Base-by-base conservation (phyloP, 352 stramenopile species). In the Albugo candida region DNA sequence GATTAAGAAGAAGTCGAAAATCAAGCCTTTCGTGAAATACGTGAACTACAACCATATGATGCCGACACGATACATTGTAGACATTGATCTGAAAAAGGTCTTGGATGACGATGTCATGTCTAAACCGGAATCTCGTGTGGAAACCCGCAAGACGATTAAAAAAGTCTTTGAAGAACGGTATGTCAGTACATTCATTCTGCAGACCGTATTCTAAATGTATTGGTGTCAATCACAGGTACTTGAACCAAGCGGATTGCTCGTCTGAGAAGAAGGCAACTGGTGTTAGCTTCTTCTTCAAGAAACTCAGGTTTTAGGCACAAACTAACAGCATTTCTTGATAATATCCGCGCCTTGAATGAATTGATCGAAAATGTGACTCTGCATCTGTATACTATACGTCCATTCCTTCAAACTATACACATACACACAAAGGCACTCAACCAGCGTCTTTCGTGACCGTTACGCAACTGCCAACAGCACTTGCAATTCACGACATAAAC, bases 41-140 rank as follows among this genome's bases (percentile, higher is more conserved):
- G 80, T 99, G 58, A 99, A 99, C 83, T 96, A 97, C 68, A 97
- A 96, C 80, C 95, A 99, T 76, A 84, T 99, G 61, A 98, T 99
- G 89, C 95, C 95, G 52, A 99, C 95, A 47, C 92, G 95, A 64
- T 99, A 99, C 71, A 77, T 96, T 41, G 93, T 97, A 27, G 95
- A 99, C 80, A 94, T 99, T 61, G 94, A 99, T 74, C 71, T 99
- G 54, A 98, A 99, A 86, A 98, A 98, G 78, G 79, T 98, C 50
- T 81, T 94, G 16, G 81, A 93, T 64, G 79, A 88, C 48, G 79
- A 89, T 56, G 79, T 89, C 50, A 56, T 94, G 41, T 70, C 63
- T 46, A 83, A 85, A 59, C 71, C 71, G 43, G 77, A 89, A 59
- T 73, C 63, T 54, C 72, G 80, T 51, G 63, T 94, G 34, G 83